These are phyloP conservation scores for Eucalyptus brandiana DNA, from an alignment of 345 rosid genomes.

Conservation along the genomic window DNA sequence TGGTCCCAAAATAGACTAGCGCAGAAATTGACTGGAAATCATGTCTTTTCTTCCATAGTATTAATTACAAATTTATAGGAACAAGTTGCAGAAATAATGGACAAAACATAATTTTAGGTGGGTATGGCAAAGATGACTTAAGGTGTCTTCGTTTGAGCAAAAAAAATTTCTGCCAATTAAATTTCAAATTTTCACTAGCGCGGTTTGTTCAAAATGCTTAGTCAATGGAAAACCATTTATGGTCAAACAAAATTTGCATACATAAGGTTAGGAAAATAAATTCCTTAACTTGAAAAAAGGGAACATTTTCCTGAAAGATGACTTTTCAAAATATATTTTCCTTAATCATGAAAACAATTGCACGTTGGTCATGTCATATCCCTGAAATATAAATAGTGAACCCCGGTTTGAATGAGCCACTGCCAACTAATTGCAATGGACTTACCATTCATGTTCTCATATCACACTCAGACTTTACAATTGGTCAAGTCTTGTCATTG, in stretches of 20 bases:
- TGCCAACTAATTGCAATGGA: neutral
- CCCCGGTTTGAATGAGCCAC: neutral
- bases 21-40: neutral
- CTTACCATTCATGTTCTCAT: neutral
- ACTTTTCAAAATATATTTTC: no score
- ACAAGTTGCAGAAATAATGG: neutral
- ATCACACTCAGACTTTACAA: neutral
- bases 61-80: neutral
- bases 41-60: neutral
- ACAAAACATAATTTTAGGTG: neutral
- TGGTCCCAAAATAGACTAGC: neutral
- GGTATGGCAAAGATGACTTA: neutral
- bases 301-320: no score
- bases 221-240: neutral
- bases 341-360: neutral
- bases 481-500: neutral
- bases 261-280: no score
- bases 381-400: neutral
- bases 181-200: no score
- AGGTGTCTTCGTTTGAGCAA: neutral
- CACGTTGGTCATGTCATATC: neutral
- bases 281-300: no score
- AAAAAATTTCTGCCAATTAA: no score
- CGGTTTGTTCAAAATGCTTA: neutral
- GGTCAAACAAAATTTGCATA: neutral